Percentiles rank a stretch among this genome's conserved stretches.
These are phyloP conservation scores for Phytopythium cucurbitacearum DNA, from an alignment of 352 stramenopile species.

Conservation along the genomic window DNA sequence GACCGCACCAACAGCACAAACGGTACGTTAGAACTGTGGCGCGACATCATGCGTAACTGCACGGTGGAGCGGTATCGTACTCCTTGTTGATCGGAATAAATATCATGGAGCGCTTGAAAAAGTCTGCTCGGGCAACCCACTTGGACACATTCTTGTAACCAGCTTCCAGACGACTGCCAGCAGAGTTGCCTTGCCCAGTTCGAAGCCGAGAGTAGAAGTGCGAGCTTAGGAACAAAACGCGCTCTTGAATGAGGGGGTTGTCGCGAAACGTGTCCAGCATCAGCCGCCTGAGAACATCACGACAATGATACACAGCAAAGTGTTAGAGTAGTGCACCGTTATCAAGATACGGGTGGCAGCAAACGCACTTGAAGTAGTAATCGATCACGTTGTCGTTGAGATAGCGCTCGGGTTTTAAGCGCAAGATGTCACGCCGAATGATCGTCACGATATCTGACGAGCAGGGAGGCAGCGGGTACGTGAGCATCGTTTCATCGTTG, in stretches of 20 bases:
- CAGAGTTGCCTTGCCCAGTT: slow-evolving; percentile 30
- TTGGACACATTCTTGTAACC: slow-evolving; percentile 78
- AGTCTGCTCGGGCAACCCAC: slow-evolving; percentile 56
- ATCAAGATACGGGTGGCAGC: neutral
- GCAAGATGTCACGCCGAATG: slow-evolving; percentile 46
- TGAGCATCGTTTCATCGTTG: slow-evolving; percentile 35
- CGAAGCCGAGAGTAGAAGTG: slow-evolving; percentile 73
- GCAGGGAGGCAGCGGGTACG: slow-evolving; percentile 70
- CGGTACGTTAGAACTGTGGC: no score
- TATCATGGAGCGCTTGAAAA: slow-evolving; percentile 73
- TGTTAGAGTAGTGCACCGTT: neutral
- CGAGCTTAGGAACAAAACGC: slow-evolving; percentile 73
- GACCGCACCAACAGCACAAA: slow-evolving; percentile 1
- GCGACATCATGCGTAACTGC: no score
- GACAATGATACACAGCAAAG: neutral
- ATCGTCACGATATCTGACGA: slow-evolving; percentile 76
- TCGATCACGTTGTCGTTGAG: slow-evolving; percentile 93
- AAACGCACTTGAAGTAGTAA: slow-evolving; percentile 87
- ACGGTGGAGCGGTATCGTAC: slow-evolving; percentile 22
- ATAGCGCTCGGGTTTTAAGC: slow-evolving; percentile 70
- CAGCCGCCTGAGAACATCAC: slow-evolving; percentile 32
- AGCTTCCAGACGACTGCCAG: slow-evolving; percentile 32
- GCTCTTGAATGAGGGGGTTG: slow-evolving; percentile 46
- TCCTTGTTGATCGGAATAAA: slow-evolving; percentile 88
- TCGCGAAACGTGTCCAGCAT: slow-evolving; percentile 46